Conservation (phyloP, 106 monocot genomes). For the Xerophyta viscosa region DNA sequence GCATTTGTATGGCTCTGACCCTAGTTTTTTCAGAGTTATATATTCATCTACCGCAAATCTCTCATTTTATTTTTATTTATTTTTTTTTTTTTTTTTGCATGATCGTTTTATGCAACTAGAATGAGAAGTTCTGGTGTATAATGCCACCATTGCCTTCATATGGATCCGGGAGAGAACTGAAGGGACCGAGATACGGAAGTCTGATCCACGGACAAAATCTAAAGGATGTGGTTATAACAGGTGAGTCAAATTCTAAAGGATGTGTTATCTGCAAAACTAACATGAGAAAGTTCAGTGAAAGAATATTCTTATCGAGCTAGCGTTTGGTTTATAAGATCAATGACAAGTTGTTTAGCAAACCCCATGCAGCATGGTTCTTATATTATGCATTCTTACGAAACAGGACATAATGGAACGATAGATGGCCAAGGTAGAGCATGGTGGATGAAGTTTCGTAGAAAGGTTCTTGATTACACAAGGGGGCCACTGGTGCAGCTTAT, state of each 20-base stretch:
- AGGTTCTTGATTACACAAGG: slow-evolving; percentile 47
- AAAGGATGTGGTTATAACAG: slow-evolving; percentile 69
- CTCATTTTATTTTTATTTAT: neutral
- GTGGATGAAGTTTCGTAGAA: slow-evolving; percentile 43
- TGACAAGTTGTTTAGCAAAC: neutral
- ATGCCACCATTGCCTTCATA: slow-evolving; percentile 82
- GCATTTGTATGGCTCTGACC: no score
- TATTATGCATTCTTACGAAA: slow-evolving; percentile 1
- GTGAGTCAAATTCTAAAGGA: slow-evolving; percentile 11
- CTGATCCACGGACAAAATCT: slow-evolving; percentile 75
- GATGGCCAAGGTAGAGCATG: slow-evolving; percentile 61
- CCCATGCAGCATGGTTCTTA: neutral
- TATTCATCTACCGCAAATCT: no score
- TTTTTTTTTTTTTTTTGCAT: neutral
- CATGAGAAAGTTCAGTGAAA: neutral
- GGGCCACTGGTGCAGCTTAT: slow-evolving; percentile 62
- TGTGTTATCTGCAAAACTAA: neutral
- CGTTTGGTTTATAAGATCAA: neutral
- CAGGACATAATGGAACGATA: slow-evolving; percentile 65
- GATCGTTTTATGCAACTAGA: slow-evolving; percentile 19
- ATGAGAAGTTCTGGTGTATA: slow-evolving; percentile 54
- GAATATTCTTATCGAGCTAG: neutral
- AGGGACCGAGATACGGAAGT: slow-evolving; percentile 71
- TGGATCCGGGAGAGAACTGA: slow-evolving; percentile 61
- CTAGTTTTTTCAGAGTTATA: no score